Conservation (phyloP, 2,329 filamentous ascomycete genomes). For the Phoma sp. region DNA sequence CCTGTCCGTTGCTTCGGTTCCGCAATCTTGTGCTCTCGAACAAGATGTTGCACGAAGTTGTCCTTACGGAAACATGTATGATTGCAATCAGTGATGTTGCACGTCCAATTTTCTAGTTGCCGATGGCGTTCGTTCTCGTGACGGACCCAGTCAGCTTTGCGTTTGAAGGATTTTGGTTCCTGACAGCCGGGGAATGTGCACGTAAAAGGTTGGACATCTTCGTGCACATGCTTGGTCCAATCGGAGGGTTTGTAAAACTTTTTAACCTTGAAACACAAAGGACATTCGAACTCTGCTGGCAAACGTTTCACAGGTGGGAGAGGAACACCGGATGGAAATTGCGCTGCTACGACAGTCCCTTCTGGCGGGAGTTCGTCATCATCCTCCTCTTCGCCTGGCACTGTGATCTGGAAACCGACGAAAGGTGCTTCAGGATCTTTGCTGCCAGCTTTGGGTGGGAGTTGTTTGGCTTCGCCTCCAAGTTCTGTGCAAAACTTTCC, state of each 20-base stretch:
- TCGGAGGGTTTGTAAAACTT: conserved; percentile 90
- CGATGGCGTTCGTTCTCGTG: conserved; percentile 93
- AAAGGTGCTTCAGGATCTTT: conserved; percentile 65
- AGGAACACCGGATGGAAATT: conserved; percentile 81
- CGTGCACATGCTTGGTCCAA: conserved; percentile 96
- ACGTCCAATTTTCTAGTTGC: conserved; percentile 90
- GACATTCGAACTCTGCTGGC: conserved; percentile 88
- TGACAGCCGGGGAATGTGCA: conserved; percentile 85
- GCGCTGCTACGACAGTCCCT: conserved; percentile 71
- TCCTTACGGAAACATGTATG: conserved; percentile 87
- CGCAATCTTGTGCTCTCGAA: conserved; percentile 84
- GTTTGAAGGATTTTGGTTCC: conserved; percentile 90
- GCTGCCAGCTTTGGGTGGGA: conserved; percentile 65
- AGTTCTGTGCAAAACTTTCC: conserved; percentile 67
- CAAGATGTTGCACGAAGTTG: conserved; percentile 91
- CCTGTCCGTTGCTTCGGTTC: conserved; percentile 80
- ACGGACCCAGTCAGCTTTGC: conserved; percentile 93
- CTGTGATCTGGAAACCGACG: conserved; percentile 61
- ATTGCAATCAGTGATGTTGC: conserved; percentile 77
- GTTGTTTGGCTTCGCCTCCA: conserved; percentile 68
- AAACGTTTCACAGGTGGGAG: conserved; percentile 77
- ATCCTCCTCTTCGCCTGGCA: conserved; percentile 64
- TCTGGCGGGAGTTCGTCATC: conserved; percentile 72
- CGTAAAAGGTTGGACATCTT: conserved; percentile 91
- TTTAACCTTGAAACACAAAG: conserved; percentile 83